Base-by-base conservation (phyloP, 148 eudicot genomes). In the Rhododendron simsii region DNA sequence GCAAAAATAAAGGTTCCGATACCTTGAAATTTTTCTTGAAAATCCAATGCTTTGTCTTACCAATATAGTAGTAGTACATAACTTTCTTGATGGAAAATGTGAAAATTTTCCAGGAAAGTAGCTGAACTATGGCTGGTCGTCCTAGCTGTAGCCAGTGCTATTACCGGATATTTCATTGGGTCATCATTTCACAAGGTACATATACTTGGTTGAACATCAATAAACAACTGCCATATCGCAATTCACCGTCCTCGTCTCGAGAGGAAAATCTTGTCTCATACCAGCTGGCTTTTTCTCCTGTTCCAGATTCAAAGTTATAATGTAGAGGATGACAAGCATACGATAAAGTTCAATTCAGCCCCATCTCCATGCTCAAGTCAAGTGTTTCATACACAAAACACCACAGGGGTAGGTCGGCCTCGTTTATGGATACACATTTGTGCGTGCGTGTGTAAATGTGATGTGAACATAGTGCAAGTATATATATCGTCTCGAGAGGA, bases 141-240 rank as follows among this genome's bases (percentile, higher is more conserved):
- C 30, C 26, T 59, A 76, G 82, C 73, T 78, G 39, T 85, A 35
- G 78, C 39, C 57, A 78, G 82, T 41, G 65, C 78, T 63, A 13
- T 26, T 37, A 59, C 41, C 12, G 86, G 82, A 59, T 85, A 85
- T 59, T 59, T 77, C 47, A 77, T 85, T 37, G 86, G 86, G 6
- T 85, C 81, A 53, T 55, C 86, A 15, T 13, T 84, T 35, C 81
- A 59, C 61, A 77, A 16, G 86, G 86, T 85, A 85, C 7, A 55
- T 85, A 78, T 7, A n/a, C 45, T n/a, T 33, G 33, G 11, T 57
- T 78, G 44, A 30, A 59, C 50, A 81, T 28, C 44, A 15, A 6
- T 15, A 53, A 15, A 50, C 33, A 2, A 51, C 35, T 78, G 35
- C 65, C 35, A 13, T 16, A 6, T 16, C 7, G 47, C n/a, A 11